Conservation (phyloP, 2,329 filamentous ascomycete species). For the Knoxdaviesia proteae region DNA sequence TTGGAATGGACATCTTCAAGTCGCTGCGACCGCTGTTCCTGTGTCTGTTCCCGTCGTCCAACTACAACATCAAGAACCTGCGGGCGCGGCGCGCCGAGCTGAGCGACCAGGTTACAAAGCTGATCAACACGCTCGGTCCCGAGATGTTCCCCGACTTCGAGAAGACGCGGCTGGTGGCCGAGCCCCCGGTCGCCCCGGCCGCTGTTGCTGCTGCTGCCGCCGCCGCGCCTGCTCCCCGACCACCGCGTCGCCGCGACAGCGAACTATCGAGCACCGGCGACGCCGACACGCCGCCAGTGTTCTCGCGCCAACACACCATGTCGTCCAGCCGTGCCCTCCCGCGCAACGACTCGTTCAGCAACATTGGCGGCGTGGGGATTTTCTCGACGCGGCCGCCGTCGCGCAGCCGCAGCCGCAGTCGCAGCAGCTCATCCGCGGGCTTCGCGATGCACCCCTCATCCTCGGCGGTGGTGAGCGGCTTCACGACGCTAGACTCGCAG, state of each 20-base stretch:
- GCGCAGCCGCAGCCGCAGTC: slow-evolving; percentile 49
- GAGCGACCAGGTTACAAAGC: slow-evolving; percentile 62
- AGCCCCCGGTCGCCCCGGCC: slow-evolving; percentile 14
- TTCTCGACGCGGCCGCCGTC: slow-evolving; percentile 80
- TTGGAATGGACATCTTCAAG: slow-evolving; percentile 98
- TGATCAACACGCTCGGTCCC: slow-evolving; percentile 88
- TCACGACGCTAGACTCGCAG: slow-evolving; percentile 45
- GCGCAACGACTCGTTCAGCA: slow-evolving; percentile 82
- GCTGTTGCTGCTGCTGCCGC: slow-evolving; percentile 5
- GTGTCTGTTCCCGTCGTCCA: slow-evolving; percentile 65
- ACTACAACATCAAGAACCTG: slow-evolving; percentile 65
- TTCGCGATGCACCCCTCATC: slow-evolving; percentile 28
- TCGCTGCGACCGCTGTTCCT: slow-evolving; percentile 74
- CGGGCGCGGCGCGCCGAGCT: slow-evolving; percentile 52
- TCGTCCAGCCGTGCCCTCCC: slow-evolving; percentile 38
- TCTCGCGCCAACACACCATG: slow-evolving; percentile 28
- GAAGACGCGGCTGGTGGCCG: slow-evolving; percentile 43
- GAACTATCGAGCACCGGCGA: slow-evolving; percentile 22
- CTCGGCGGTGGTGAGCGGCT: slow-evolving; percentile 16
- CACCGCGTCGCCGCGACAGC: slow-evolving; percentile 20
- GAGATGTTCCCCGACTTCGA: slow-evolving; percentile 97
- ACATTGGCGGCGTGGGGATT: slow-evolving; percentile 70
- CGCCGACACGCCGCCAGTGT: slow-evolving; percentile 17
- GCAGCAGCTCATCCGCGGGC: slow-evolving; percentile 43
- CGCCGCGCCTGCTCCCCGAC: slow-evolving; percentile 3